phyloP scores from a whole-genome alignment of 2,329 filamentous ascomycete genomes.

The Aspergillus uvarum region DNA sequence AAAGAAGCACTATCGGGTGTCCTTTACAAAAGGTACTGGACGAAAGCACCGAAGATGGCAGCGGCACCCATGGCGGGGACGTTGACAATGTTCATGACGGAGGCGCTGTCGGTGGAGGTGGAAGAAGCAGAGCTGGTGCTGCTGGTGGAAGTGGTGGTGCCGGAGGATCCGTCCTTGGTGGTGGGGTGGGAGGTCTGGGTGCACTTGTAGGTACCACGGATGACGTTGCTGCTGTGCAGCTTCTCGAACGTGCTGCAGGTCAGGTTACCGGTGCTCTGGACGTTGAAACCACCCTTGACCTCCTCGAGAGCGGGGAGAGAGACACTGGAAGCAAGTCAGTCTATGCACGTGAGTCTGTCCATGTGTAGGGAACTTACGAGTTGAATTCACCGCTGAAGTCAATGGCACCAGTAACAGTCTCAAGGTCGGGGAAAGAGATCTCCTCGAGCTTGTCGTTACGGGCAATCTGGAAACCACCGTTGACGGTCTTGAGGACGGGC shows the following conservation, averaged over 20 bases:
- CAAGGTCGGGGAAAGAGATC: conserved; percentile 67
- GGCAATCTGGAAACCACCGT: conserved; percentile 78
- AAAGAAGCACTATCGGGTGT: conserved; percentile 30
- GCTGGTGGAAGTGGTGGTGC: conserved; percentile 30
- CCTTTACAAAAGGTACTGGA: conserved; percentile 49
- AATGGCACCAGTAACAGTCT: conserved; percentile 73
- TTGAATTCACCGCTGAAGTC: conserved; percentile 82
- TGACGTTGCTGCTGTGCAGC: conserved; percentile 41
- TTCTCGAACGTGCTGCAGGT: conserved; percentile 56
- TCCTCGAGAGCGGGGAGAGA: conserved; percentile 64
- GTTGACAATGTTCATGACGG: conserved; percentile 36
- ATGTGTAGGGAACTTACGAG: conserved; percentile 58
- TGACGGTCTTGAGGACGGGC: conserved; percentile 65
- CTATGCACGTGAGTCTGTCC: conserved; percentile 29
- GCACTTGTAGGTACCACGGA: conserved; percentile 52
- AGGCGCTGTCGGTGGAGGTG: conserved; percentile 39
- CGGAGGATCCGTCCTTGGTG: conserved; percentile 34
- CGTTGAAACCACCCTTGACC: conserved; percentile 70
- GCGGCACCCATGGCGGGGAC: conserved; percentile 43
- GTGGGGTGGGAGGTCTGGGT: conserved; percentile 37
- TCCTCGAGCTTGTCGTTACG: conserved; percentile 77
- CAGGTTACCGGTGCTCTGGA: conserved; percentile 66
- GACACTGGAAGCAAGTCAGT: conserved; percentile 55
- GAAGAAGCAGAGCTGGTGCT: conserved; percentile 26
- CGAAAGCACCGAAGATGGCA: conserved; percentile 46